Base-by-base conservation (phyloP, 805 yeast genomes). In the Lachancea fermentati region DNA sequence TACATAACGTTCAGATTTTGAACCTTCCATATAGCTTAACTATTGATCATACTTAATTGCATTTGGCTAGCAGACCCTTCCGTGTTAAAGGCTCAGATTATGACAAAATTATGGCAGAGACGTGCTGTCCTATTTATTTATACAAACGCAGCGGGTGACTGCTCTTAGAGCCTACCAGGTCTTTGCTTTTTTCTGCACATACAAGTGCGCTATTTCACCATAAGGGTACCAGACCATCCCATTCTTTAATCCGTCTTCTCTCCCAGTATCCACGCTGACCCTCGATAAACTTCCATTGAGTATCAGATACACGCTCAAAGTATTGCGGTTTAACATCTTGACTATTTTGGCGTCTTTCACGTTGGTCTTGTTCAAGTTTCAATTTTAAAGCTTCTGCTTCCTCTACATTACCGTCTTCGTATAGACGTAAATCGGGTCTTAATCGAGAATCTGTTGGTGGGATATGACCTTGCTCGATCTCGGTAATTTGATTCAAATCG, bases 371-470 rank as follows among this genome's bases (percentile, higher is more conserved):
- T 57, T 93, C 98, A 14, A 89, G 66, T 28, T 71, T 64, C 30
- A 77, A 58, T 57, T 93, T 93, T 46, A 76, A 48, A 1, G 47
- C 51, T 57, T 91, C 97, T 0, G 97, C 96, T 39, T 69, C 62
- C 15, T 78, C 85, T 8, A 81, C 64, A 16, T 78, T 67, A 2
- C 88, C 93, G 13, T 72, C 57, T 55, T 86, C 95, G 51, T 86
- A 87, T 2, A 68, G 62, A 32, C 75, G 67, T 55, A 87, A 77
- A 59, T 93, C 98, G 0, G 97, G 97, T 55, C 98, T 75, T 33
- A 79, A 62, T 55, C 98, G 76, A 5, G 96, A 84, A 59, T 93
- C 98, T 0, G 93, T 85, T 2, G 89, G 89, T 4, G 97, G 82
- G 30, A 89, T 51, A 2, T 62, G 39, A 2, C 67, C 82, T 19